A percentile compares a stretch with the other conserved stretches of the same genome.
phyloP scores from a whole-genome alignment of 352 stramenopile species.

The Globisporangium solare region DNA sequence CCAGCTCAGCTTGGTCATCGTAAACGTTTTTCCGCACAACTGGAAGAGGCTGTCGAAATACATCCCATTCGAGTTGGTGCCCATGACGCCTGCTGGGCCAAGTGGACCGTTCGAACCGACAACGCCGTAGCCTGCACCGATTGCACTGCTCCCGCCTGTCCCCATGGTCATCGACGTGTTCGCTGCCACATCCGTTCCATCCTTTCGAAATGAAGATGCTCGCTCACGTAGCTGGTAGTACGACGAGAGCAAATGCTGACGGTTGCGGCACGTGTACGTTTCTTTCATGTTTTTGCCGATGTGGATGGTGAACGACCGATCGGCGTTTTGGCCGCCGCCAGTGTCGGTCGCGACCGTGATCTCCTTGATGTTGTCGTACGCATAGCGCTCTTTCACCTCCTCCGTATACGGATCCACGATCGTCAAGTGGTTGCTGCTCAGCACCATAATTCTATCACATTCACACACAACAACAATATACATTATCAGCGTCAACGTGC shows the following conservation, averaged over 20 bases:
- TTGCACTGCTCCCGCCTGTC: constrained; percentile 10
- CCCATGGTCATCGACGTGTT: constrained; percentile 38
- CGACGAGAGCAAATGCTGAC: constrained; percentile 77
- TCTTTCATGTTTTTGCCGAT: constrained; percentile 86
- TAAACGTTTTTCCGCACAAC: constrained; percentile 80
- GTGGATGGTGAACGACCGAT: constrained; percentile 76
- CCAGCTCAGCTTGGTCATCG: constrained; percentile 83
- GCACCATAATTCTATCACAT: constrained; percentile 56
- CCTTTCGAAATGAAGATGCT: constrained; percentile 64
- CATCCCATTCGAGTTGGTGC: constrained; percentile 50
- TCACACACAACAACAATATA: constrained; percentile 5
- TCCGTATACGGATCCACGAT: constrained; percentile 83
- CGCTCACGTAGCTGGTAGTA: constrained; percentile 84
- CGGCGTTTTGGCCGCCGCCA: constrained; percentile 52
- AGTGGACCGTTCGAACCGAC: constrained; percentile 20
- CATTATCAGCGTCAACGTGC: constrained; percentile 4
- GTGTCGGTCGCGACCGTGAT: constrained; percentile 74
- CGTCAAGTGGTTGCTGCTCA: constrained; percentile 77
- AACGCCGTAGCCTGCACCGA: constrained; percentile 26
- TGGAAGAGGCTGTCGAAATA: constrained; percentile 88
- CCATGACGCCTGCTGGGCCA: constrained; percentile 16
- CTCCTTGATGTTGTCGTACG: constrained; percentile 87
- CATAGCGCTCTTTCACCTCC: constrained; percentile 82
- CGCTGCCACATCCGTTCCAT: constrained; percentile 40
- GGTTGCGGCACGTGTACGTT: constrained; percentile 81